These are phyloP conservation scores for Tetradesmus lagerheimii DNA, from an alignment of 139 green algal species.

Conservation along the genomic window DNA sequence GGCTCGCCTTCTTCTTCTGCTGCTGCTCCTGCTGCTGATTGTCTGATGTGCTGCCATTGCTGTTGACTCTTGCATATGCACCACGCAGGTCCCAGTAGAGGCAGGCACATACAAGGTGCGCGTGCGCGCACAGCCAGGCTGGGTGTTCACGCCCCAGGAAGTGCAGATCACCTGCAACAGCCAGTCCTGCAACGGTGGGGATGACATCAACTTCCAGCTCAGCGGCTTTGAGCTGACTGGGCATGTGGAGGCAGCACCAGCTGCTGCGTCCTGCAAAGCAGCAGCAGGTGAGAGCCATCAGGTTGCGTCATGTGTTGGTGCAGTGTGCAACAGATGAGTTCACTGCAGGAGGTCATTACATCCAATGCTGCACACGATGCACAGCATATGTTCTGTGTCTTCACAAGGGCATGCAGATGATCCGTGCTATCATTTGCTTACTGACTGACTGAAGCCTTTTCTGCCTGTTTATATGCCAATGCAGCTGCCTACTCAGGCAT, in stretches of 20 bases:
- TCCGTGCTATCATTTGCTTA: too few species aligned
- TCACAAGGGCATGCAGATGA: too few species aligned
- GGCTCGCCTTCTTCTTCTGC: too few species aligned
- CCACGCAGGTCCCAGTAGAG: slow-evolving; percentile 6
- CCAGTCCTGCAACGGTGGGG: background rate
- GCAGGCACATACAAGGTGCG: slow-evolving; percentile 23
- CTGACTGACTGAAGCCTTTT: background rate
- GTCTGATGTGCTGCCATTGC: too few species aligned
- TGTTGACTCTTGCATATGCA: too few species aligned
- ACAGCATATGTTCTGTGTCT: too few species aligned
- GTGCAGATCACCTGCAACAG: slow-evolving; percentile 3
- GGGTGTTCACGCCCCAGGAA: slow-evolving; percentile 30
- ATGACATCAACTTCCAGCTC: slow-evolving; percentile 41
- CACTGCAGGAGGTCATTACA: too few species aligned
- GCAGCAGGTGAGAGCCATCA: background rate
- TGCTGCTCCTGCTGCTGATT: too few species aligned
- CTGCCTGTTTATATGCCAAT: background rate
- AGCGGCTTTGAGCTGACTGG: slow-evolving; percentile 21
- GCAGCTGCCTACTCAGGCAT: background rate
- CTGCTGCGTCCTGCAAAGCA: slow-evolving; percentile 13
- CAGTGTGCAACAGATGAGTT: too few species aligned
- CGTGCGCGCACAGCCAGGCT: slow-evolving; percentile 13
- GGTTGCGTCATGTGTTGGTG: too few species aligned
- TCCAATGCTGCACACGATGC: too few species aligned
- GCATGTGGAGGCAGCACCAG: slow-evolving; percentile 19